Base-by-base conservation (phyloP, 163 green algal species). In the Prototheca stagnorum region DNA sequence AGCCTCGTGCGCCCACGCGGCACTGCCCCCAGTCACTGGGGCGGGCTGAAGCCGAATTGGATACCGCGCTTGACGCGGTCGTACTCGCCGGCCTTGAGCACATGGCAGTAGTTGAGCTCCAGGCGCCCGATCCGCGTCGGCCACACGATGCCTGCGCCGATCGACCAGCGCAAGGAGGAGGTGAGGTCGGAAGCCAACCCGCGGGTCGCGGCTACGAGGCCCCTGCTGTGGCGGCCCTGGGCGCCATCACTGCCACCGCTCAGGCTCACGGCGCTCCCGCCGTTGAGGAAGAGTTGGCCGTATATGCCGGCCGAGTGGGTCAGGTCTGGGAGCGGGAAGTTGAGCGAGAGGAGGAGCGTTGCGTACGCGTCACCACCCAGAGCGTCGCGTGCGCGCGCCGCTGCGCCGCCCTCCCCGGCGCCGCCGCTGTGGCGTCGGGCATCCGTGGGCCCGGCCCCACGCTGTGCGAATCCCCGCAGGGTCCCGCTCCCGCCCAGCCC, bases 231-330 rank as follows among this genome's bases (percentile, higher is more conserved):
- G 21, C 24, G 43, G 35, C 39, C n/a, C n/a, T n/a, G n/a, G n/a
- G n/a, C 19, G 44, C 21, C 22, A n/a, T 45, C 23, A 1, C 37
- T 49, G 16, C 5, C 16, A n/a, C 40, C 48, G 22, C 16, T 26
- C 28, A 63, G 27, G 11, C 24, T 35, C 28, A 48, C 49, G 16
- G 61, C 6, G 33, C 19, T 62, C 27, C 61, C 61, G 24, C 42
- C 54, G 21, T 75, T 72, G 15, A 72, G 3, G 44, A 74, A 77
- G 16, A 66, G 26, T 15, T 77, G 67, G 42, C 64, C 67, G 22
- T 72, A 49, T 21, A 77, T 54, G 33, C 67, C 67, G 0, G 51
- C 51, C 34, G 44, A 28, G 1, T 39, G 52, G 39, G 61, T 5
- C 7, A 48, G 40, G 16, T 57, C 40, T 1, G 67, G 67, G 21